A percentile compares a stretch with the other conserved stretches of the same genome.
Conservation (phyloP, 225 moss, liverwort and hornwort genomes). For the Neckera pumila region DNA sequence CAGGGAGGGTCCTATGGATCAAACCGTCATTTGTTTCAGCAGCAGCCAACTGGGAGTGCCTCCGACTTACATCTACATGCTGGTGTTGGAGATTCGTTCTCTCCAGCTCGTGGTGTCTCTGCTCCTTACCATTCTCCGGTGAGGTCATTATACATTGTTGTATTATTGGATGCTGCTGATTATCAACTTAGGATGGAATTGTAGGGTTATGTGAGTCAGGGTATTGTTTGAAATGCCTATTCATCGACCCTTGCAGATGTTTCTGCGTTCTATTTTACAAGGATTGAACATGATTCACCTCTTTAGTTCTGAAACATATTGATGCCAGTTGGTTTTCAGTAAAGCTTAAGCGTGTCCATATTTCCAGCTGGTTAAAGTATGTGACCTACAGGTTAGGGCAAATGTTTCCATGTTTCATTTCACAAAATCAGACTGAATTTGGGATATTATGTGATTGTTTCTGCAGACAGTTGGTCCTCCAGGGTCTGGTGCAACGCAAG, state of each 20-base stretch:
- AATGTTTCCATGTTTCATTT: not conserved
- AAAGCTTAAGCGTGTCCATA: no score
- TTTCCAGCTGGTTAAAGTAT: not conserved
- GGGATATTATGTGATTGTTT: not conserved
- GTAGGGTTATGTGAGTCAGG: not conserved
- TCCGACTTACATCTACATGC: slow-evolving; percentile 66
- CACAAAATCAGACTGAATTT: not conserved
- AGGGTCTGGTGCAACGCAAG: slow-evolving; percentile 64
- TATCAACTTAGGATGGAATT: not conserved
- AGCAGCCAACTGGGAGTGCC: slow-evolving; percentile 61
- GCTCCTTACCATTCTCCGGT: slow-evolving; percentile 85
- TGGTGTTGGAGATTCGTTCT: slow-evolving; percentile 61
- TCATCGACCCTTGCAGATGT: not conserved
- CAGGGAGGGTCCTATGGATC: slow-evolving; percentile 80
- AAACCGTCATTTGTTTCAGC: slow-evolving; percentile 67
- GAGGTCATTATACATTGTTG: not conserved
- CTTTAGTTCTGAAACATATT: not conserved
- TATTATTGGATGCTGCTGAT: not conserved
- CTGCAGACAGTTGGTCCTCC: slow-evolving; percentile 22
- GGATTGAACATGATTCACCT: not conserved
- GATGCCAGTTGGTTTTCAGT: not conserved
- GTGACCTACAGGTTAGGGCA: not conserved
- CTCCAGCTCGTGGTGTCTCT: slow-evolving; percentile 53
- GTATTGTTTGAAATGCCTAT: not conserved
- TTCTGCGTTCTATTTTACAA: not conserved